These are phyloP conservation scores for Yarrowia hollandica DNA, from an alignment of 805 yeast genomes.

Conservation along the genomic window DNA sequence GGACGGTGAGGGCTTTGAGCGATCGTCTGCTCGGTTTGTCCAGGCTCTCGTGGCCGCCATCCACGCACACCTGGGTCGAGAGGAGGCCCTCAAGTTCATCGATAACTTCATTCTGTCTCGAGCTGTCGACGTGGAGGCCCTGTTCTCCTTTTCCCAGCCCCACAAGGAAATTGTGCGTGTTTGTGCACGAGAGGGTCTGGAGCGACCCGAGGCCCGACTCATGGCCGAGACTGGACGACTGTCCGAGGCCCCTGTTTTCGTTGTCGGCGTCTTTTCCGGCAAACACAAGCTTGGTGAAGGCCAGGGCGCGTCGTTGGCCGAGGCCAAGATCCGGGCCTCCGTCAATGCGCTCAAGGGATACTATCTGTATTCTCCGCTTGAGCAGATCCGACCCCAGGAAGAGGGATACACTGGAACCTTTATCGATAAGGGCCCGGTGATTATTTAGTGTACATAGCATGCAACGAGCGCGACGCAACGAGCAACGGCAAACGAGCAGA, in stretches of 20 bases:
- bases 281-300: constrained; percentile 86
- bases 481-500: no score
- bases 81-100: constrained; percentile 66
- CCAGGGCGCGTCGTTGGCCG: constrained; percentile 83
- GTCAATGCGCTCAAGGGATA: constrained; percentile 88
- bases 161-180: constrained; percentile 77
- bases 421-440: constrained; percentile 41
- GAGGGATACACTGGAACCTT: constrained; percentile 34
- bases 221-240: constrained; percentile 92
- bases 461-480: no score
- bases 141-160: constrained; percentile 83
- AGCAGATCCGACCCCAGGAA: constrained; percentile 64
- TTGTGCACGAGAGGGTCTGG: constrained; percentile 72
- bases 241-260: constrained; percentile 78
- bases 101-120: constrained; percentile 70
- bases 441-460: constrained; percentile 36
- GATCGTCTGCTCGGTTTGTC: constrained; percentile 63
- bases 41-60: constrained; percentile 82
- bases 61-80: constrained; percentile 70
- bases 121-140: constrained; percentile 66
- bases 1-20: constrained; percentile 43
- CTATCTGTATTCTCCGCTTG: constrained; percentile 85
- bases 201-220: constrained; percentile 74
- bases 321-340: constrained; percentile 90
- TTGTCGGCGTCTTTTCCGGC: constrained; percentile 90